phyloP scores from a whole-genome alignment of 306 rosid genomes.

The Rubus parviflorus region DNA sequence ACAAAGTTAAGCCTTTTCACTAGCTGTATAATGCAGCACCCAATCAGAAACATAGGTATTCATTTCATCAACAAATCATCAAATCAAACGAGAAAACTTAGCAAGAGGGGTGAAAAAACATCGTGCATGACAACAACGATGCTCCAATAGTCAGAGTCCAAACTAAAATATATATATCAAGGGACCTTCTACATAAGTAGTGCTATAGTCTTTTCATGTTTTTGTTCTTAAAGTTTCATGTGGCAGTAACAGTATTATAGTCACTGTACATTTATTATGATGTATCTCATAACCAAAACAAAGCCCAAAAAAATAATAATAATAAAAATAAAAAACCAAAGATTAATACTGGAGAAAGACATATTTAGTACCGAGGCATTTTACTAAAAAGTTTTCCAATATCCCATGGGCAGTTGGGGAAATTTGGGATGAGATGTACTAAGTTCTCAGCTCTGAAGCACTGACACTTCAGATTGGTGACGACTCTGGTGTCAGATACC shows the following conservation, averaged over 20 bases:
- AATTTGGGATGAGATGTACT: background rate
- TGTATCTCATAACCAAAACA: too few relatives aligned
- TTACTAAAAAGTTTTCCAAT: background rate
- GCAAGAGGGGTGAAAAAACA: background rate
- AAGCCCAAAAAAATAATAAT: too few relatives aligned
- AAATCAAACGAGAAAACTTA: background rate
- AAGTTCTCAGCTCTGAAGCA: background rate
- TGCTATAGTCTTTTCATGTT: background rate
- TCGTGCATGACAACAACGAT: background rate
- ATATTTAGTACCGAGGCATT: too few relatives aligned
- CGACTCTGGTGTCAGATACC: background rate
- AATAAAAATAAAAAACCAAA: too few relatives aligned
- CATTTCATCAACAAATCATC: background rate
- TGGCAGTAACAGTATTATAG: background rate
- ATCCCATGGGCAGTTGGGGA: background rate
- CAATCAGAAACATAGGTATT: slow-evolving; percentile 3
- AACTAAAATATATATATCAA: background rate
- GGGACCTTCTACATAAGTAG: background rate
- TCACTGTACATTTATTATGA: background rate
- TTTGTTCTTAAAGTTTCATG: background rate
- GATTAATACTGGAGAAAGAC: too few relatives aligned
- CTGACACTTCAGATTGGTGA: background rate
- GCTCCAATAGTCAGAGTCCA: background rate
- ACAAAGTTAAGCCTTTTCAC: slow-evolving; percentile 12
- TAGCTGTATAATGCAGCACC: background rate